Percentiles rank a stretch among this genome's conserved stretches.
phyloP scores from a whole-genome alignment of 371 early-diverging fungal genomes.

The Rhizomucor miehei region DNA sequence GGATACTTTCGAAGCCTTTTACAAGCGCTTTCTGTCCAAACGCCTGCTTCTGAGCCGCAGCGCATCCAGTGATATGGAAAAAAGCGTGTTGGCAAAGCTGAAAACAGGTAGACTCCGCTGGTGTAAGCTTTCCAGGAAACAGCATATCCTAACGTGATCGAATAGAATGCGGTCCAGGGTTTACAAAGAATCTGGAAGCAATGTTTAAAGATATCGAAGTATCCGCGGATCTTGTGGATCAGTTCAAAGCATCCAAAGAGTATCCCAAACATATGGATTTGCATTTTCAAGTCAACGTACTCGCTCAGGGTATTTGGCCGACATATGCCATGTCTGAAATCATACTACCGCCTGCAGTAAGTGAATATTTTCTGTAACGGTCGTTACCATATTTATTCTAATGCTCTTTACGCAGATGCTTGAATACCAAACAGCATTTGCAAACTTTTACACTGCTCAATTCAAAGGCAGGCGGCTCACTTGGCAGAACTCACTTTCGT shows the following conservation, averaged over 20 bases:
- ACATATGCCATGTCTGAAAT: conserved; percentile 69
- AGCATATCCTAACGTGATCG: not conserved
- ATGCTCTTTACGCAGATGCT: conserved; percentile 52
- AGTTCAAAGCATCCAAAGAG: conserved; percentile 45
- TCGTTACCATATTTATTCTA: not conserved
- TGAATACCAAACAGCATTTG: conserved; percentile 62
- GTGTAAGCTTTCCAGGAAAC: not conserved
- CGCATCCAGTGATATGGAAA: conserved; percentile 81
- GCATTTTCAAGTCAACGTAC: conserved; percentile 75
- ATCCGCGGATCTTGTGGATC: conserved; percentile 64
- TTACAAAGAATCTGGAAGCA: conserved; percentile 86
- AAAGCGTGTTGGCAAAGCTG: conserved; percentile 77
- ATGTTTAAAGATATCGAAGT: conserved; percentile 92
- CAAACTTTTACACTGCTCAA: conserved; percentile 69
- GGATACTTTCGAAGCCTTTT: conserved; percentile 95
- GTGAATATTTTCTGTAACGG: conserved; percentile 6
- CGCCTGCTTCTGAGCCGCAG: conserved; percentile 78
- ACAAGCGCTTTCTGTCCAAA: conserved; percentile 87
- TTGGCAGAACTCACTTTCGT: conserved; percentile 84
- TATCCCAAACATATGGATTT: conserved; percentile 50
- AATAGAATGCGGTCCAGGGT: conserved; percentile 85
- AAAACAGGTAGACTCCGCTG: conserved; percentile 54
- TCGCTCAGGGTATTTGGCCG: conserved; percentile 92
- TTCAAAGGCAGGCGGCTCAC: conserved; percentile 78
- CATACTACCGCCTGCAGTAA: conserved; percentile 67